Conservation (phyloP, 1,284 basidiomycete species). For the Rhodotorula sp. region DNA sequence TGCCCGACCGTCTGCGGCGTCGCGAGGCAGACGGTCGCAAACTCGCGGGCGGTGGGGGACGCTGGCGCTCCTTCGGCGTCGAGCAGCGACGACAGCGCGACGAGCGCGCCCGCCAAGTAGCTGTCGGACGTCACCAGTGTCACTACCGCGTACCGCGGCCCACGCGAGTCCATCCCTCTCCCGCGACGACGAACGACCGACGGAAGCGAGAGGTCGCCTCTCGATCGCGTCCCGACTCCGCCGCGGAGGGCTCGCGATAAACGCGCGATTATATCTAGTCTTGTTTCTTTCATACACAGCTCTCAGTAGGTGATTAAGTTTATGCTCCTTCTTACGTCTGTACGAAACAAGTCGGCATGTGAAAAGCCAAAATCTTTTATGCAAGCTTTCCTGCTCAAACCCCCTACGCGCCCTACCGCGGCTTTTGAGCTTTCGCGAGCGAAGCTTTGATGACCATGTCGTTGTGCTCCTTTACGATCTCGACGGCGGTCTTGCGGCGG, state of each 20-base stretch:
- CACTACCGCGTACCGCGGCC: slow-evolving; percentile 24
- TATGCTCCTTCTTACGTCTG: no score
- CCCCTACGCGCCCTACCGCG: no score
- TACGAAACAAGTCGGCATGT: no score
- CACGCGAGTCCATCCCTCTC: neutral
- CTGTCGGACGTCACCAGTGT: slow-evolving; percentile 84
- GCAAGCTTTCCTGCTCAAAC: neutral
- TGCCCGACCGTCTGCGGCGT: slow-evolving; percentile 90
- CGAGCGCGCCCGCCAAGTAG: slow-evolving; percentile 89
- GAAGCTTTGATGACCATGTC: neutral
- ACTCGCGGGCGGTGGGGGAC: slow-evolving; percentile 56
- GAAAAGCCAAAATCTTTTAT: no score
- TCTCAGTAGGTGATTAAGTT: no score
- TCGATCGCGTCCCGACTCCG: neutral
- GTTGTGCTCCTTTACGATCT: neutral
- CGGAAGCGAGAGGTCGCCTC: neutral
- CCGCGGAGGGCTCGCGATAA: no score
- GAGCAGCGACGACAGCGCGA: slow-evolving; percentile 74
- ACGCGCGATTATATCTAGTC: no score
- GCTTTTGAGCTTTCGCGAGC: neutral
- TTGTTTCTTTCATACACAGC: neutral
- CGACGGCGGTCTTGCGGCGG: neutral
- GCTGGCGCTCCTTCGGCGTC: slow-evolving; percentile 55
- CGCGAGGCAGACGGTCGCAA: slow-evolving; percentile 86
- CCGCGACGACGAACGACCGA: no score